phyloP scores from a whole-genome alignment of 768 basidiomycete species.

The Coprinopsis strossmayeri region DNA sequence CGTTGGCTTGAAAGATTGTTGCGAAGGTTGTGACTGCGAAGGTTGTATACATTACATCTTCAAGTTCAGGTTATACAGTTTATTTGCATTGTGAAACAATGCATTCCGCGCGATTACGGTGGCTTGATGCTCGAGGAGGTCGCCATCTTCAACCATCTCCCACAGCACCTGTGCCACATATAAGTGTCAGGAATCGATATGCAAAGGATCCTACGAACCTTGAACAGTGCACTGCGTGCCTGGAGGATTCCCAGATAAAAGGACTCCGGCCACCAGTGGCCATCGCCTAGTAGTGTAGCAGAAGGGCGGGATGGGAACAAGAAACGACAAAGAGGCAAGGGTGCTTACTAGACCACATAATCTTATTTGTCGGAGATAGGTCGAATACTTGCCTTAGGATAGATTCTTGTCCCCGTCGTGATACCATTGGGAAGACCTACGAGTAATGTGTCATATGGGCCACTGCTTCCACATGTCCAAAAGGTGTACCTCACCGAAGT shows the following conservation, averaged over 20 bases:
- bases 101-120: slow-evolving; percentile 45
- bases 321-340: background rate
- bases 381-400: slow-evolving; percentile 63
- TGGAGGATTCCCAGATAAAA: slow-evolving; percentile 66
- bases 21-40: background rate
- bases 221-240: slow-evolving; percentile 53
- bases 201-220: slow-evolving; percentile 31
- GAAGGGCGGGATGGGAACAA: background rate
- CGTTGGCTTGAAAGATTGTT: too few species aligned
- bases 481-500: slow-evolving; percentile 69
- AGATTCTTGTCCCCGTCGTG: slow-evolving; percentile 51
- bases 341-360: slow-evolving; percentile 74
- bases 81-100: slow-evolving; percentile 64
- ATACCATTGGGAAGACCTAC: slow-evolving; percentile 64
- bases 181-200: background rate
- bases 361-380: slow-evolving; percentile 68
- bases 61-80: slow-evolving; percentile 52
- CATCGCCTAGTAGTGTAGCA: slow-evolving; percentile 38
- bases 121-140: slow-evolving; percentile 51
- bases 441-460: too few species aligned
- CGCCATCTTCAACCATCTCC: slow-evolving; percentile 38
- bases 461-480: too few species aligned
- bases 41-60: too few species aligned
- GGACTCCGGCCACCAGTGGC: slow-evolving; percentile 72
- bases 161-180: slow-evolving; percentile 46